Evolutionary conservation across 2,329 filamentous ascomycete species (phyloP), one percentile per base, ranked within the genome.

Genomic region (Claviceps sorghi): DNA sequence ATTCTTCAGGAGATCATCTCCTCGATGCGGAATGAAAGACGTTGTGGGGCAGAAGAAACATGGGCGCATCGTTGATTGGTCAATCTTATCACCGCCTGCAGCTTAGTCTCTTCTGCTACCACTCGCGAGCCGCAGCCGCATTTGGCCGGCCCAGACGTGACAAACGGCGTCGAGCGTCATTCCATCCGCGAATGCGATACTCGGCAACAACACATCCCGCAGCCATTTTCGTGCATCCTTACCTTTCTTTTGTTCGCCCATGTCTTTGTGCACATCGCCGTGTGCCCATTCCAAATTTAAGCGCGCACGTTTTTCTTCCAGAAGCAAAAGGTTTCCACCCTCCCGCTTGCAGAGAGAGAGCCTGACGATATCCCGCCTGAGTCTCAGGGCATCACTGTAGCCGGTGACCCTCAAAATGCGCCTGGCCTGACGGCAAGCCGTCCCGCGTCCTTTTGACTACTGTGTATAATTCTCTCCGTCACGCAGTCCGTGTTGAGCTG

Each of bases 381-480:
- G 4, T 43, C 29, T 10, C 43, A n/a, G 19, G 38, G 30, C 44
- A 50, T 42, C 38, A 22, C 32, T 32, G 38, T 29, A 40, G 36
- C 30, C 47, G 21, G 47, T 26, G 19, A 9, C 44, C 48, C 58
- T 58, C 59, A 61, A 58, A 58, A 65, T 65, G 65, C 62, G 62
- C 60, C 62, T 70, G 70, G 68, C 64, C 65, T 55, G 59, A 61
- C 58, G 63, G 64, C 62, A 64, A 67, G 56, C 57, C 54, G 52
- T 36, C 48, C 22, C 38, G 10, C 46, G 44, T 45, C 30, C 38
- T n/a, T 36, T 50, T 38, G 26, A n/a, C 40, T 36, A 34, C 36
- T 17, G 53, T 41, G 59, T 60, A 55, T 59, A 58, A 55, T 59
- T 59, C 21, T 59, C 21, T 49, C 56, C 36, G 29, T 22, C n/a